A percentile compares a stretch with the other conserved stretches of the same genome.
phyloP scores from a whole-genome alignment of 1,284 basidiomycete genomes.

The Leccinum cinnamomeum region DNA sequence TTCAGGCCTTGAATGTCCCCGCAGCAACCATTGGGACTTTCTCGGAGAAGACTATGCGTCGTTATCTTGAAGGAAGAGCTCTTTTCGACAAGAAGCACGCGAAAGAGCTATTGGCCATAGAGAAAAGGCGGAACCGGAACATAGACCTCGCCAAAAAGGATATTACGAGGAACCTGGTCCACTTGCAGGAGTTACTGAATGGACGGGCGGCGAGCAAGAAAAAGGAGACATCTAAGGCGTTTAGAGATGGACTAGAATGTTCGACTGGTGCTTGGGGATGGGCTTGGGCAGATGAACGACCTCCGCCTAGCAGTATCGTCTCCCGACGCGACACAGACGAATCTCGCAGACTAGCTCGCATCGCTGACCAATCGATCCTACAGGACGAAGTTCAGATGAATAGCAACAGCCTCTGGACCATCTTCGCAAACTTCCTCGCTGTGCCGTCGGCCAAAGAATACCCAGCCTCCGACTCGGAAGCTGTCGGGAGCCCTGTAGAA shows the following conservation, averaged over 20 bases:
- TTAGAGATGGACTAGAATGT: conserved; percentile 50
- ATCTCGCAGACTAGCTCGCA: conserved; percentile 63
- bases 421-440: conserved; percentile 62
- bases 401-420: conserved; percentile 70
- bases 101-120: conserved; percentile 53
- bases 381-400: conserved; percentile 55
- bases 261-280: conserved; percentile 61
- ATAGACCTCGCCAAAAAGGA: conserved; percentile 62
- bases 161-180: conserved; percentile 46
- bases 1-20: conserved; percentile 65
- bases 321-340: conserved; percentile 75
- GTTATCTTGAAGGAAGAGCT: conserved; percentile 60
- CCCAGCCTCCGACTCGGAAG: conserved; percentile 19
- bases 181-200: conserved; percentile 39
- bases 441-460: conserved; percentile 35
- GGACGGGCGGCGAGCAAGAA: conserved; percentile 28
- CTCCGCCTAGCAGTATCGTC: conserved; percentile 81
- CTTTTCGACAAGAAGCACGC: conserved; percentile 65
- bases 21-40: conserved; percentile 69
- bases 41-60: conserved; percentile 59
- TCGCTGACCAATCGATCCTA: conserved; percentile 67
- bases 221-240: conserved; percentile 36
- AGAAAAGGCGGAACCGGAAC: conserved; percentile 59
- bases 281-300: conserved; percentile 76
- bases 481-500: conserved; percentile 1